phyloP scores from a whole-genome alignment of 257 asterid genomes.

The Nicotiana sylvestris region DNA sequence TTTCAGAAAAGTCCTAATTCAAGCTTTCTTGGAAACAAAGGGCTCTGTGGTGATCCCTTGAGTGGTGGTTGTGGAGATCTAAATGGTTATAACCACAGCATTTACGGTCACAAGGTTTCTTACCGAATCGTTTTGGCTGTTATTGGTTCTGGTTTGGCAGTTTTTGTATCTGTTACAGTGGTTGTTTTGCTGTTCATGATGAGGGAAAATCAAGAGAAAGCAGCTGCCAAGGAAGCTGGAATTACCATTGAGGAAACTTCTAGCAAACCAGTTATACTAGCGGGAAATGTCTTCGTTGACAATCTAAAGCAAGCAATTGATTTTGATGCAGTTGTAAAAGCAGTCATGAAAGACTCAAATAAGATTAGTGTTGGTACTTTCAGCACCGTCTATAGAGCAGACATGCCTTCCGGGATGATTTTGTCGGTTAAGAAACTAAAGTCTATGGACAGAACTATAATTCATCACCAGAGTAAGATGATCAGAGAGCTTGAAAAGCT shows the following conservation, averaged over 20 bases:
- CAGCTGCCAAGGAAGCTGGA: slow-evolving; percentile 47
- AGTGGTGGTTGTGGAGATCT: slow-evolving; percentile 51
- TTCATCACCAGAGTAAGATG: slow-evolving; percentile 77
- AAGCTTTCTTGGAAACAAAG: slow-evolving; percentile 75
- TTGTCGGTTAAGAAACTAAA: slow-evolving; percentile 69
- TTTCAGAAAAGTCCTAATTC: slow-evolving; percentile 83
- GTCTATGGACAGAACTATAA: slow-evolving; percentile 69
- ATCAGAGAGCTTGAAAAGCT: slow-evolving; percentile 87
- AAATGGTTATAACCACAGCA: slow-evolving; percentile 27
- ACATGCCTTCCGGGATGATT: slow-evolving; percentile 92
- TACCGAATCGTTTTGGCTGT: slow-evolving; percentile 74
- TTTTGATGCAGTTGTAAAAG: slow-evolving; percentile 75
- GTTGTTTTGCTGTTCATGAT: slow-evolving; percentile 82
- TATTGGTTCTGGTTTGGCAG: slow-evolving; percentile 88
- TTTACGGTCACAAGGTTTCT: slow-evolving; percentile 77
- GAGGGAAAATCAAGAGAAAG: slow-evolving; percentile 88
- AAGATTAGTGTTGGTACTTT: slow-evolving; percentile 70
- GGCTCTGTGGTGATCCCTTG: slow-evolving; percentile 89
- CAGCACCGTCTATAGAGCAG: slow-evolving; percentile 82
- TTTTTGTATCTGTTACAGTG: slow-evolving; percentile 64
- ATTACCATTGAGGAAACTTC: slow-evolving; percentile 30
- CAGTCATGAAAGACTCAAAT: slow-evolving; percentile 70
- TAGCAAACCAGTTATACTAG: slow-evolving; percentile 59
- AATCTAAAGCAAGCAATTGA: slow-evolving; percentile 84
- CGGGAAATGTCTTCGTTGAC: slow-evolving; percentile 76